Evolutionary conservation across 345 rosid genomes (phyloP), one percentile per base, ranked within the genome.

Genomic region (Eucalyptus caleyi): DNA sequence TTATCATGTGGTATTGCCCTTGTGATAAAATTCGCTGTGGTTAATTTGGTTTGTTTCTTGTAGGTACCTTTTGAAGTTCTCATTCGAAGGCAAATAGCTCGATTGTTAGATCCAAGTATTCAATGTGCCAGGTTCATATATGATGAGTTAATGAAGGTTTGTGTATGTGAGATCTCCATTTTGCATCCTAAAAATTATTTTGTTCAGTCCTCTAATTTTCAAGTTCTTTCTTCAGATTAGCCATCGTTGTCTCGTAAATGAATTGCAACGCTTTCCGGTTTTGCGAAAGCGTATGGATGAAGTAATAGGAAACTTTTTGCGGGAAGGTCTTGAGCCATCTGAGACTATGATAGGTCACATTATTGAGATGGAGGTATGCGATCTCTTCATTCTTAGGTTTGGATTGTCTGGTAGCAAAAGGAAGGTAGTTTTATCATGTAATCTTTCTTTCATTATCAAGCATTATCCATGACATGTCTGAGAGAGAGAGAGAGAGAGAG

Each of bases 61-160:
- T 82, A 14, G 67, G 54, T 86, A 13, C 56, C 86, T 87, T 24
- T 88, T 24, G 99, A 97, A 93, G 98, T 97, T 92, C 99, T 97
- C 92, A 90, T 97, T 88, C 94, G 96, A 90, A 95, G 99, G 93
- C 99, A 97, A 91, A 97, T 97, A 88, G 96, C 97, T 87, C 98
- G 98, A 86, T 92, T 97, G 86, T 93, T 97, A 89, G 99, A 97
- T 93, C 99, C 99, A 87, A 95, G 99, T 92, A 97, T 97, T 91
- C 99, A 97, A 93, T 97, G 99, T 89, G 98, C 98, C 60, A 95
- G 99, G 94, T 97, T 97, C 92, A 97, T 97, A 92, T 96, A 95
- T 91, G 98, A 97, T 92, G 99, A 97, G 91, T 93, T 97, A 91
- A 92, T 95, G 14, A 97, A 97, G 98, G 99, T 97, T 89, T 49